Conservation (phyloP, 2,329 filamentous ascomycete species). For the Chaetomiaceae sp. region DNA sequence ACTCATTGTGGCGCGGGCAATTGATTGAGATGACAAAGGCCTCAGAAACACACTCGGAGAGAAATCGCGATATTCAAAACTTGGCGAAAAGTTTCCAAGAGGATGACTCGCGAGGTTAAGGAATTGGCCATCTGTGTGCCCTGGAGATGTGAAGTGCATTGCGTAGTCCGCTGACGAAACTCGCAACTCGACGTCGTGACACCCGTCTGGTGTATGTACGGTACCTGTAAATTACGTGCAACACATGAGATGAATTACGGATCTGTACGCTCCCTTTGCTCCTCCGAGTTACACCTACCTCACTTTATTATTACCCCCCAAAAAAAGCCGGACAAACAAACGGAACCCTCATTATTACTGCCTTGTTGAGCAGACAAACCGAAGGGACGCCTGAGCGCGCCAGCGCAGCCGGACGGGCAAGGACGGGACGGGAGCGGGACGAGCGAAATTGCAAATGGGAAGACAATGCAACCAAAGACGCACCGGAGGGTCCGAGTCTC, state of each 20-base stretch:
- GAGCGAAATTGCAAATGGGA: slow-evolving; percentile 8
- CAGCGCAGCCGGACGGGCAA: not conserved
- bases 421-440: slow-evolving; percentile 11
- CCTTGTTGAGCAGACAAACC: not conserved
- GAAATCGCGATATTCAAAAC: not conserved
- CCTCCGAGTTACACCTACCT: not conserved
- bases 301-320: not conserved
- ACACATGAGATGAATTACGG: no score
- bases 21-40: not conserved
- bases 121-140: no score
- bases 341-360: not conserved
- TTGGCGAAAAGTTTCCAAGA: no score
- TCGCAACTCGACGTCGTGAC: no score
- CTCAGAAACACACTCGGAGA: not conserved
- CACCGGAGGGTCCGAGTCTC: slow-evolving; percentile 7
- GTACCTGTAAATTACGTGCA: not conserved
- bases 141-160: no score
- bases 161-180: no score
- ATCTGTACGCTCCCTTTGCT: no score
- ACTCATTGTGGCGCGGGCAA: not conserved
- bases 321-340: not conserved
- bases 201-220: no score
- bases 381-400: not conserved
- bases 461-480: slow-evolving; percentile 4
- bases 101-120: no score